phyloP scores from a whole-genome alignment of 192 early-diverging fungal genomes.

The Coemansia sp. region DNA sequence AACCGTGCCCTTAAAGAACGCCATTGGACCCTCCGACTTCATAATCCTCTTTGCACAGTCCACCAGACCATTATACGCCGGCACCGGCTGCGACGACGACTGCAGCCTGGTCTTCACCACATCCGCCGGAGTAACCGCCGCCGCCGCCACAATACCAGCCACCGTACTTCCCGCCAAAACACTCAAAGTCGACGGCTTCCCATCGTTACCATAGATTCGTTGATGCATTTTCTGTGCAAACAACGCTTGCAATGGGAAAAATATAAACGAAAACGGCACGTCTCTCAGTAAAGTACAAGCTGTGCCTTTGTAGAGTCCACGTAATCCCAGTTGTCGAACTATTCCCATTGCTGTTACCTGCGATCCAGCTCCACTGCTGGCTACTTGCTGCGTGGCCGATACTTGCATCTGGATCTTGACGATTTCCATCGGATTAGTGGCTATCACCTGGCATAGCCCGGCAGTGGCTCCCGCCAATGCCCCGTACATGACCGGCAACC shows the following conservation, averaged over 20 bases:
- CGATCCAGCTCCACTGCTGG: conserved; percentile 32
- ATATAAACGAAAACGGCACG: conserved; percentile 87
- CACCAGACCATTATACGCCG: conserved; percentile 41
- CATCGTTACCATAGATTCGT: conserved; percentile 59
- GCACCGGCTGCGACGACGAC: conserved; percentile 58
- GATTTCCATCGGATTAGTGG: conserved; percentile 92
- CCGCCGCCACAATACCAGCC: conserved; percentile 94
- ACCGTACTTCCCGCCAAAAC: conserved; percentile 93
- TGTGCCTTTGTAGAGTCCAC: conserved; percentile 86
- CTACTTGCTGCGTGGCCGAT: conserved; percentile 46
- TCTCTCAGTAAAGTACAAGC: conserved; percentile 90
- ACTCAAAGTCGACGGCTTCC: conserved; percentile 71
- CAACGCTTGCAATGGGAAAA: conserved; percentile 68
- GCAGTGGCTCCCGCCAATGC: conserved; percentile 91
- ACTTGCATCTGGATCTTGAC: conserved; percentile 96
- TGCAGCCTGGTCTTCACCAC: conserved; percentile 81
- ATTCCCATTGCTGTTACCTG: conserved; percentile 69
- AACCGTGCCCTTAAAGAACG: conserved; percentile 72
- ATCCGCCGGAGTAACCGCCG: conserved; percentile 68
- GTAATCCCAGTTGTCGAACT: conserved; percentile 84
- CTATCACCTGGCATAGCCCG: conserved; percentile 85
- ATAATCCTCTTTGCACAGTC: conserved; percentile 60
- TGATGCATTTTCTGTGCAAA: conserved; percentile 42
- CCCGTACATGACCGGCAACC: conserved; percentile 66
- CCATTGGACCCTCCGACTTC: conserved; percentile 54